Conservation (phyloP, 305 asterid species). For the Striga hermonthica region DNA sequence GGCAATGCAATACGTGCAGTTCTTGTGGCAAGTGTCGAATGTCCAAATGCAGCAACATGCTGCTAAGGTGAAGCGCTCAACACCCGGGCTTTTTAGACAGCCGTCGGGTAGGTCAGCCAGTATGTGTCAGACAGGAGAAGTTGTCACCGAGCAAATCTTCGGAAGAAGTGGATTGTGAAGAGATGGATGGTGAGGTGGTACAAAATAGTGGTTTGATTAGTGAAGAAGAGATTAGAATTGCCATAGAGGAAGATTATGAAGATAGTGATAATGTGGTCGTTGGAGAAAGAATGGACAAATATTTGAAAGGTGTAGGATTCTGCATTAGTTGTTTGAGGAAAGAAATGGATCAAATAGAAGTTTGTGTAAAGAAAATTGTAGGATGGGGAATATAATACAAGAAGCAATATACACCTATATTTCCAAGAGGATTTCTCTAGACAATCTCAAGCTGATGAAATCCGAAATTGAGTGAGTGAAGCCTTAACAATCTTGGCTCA, state of each 20-base stretch:
- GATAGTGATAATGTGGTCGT: slow-evolving; percentile 45
- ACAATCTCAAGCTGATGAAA: no score
- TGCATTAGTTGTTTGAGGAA: slow-evolving; percentile 46
- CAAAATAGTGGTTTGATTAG: no score
- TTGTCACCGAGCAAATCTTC: slow-evolving; percentile 57
- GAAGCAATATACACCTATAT: neutral
- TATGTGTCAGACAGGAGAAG: slow-evolving; percentile 47
- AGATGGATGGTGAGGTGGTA: no score
- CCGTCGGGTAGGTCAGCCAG: slow-evolving; percentile 44
- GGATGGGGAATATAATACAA: slow-evolving; percentile 40
- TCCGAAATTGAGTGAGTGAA: no score
- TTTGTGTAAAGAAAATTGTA: slow-evolving; percentile 38
- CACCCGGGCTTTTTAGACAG: slow-evolving; percentile 44
- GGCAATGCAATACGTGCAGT: slow-evolving; percentile 37
- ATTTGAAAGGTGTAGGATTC: slow-evolving; percentile 44
- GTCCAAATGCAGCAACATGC: slow-evolving; percentile 46
- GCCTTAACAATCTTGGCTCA: no score
- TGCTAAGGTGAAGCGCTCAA: slow-evolving; percentile 45
- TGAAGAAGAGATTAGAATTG: slow-evolving; percentile 15
- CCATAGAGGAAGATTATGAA: slow-evolving; percentile 32
- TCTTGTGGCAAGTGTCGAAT: slow-evolving; percentile 40
- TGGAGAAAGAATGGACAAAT: slow-evolving; percentile 39
- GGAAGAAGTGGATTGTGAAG: slow-evolving; percentile 7
- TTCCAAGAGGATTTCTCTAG: neutral
- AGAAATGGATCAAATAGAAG: slow-evolving; percentile 39